Percentiles rank a stretch among this genome's conserved stretches.
phyloP scores from a whole-genome alignment of 345 rosid genomes.

The Populus simonii region DNA sequence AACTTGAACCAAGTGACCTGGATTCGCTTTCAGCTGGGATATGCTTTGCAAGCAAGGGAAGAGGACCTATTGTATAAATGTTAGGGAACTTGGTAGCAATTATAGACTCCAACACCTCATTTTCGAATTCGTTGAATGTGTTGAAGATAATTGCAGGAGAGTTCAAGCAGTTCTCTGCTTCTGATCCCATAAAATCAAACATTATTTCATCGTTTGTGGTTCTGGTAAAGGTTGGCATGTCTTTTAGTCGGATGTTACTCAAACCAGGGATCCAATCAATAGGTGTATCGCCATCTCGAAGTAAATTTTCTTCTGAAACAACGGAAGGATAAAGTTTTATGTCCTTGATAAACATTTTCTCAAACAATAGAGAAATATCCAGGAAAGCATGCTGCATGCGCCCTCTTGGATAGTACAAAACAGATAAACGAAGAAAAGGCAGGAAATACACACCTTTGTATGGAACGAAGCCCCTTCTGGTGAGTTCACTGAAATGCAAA shows the following conservation, averaged over 20 bases:
- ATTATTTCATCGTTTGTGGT: constrained; percentile 31
- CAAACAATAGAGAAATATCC: neutral
- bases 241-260: constrained; percentile 35
- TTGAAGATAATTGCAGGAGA: constrained; percentile 33
- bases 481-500: constrained; percentile 30
- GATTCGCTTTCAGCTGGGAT: constrained; percentile 1
- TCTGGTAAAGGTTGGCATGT: constrained; percentile 35
- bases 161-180: constrained; percentile 23
- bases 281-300: constrained; percentile 23
- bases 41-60: constrained; percentile 30
- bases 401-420: neutral
- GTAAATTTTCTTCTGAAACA: constrained; percentile 31
- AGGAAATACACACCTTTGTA: constrained; percentile 26
- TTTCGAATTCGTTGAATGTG: constrained; percentile 13
- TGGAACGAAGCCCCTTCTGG: constrained; percentile 31
- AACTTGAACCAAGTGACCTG: constrained; percentile 18
- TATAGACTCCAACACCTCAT: constrained; percentile 26
- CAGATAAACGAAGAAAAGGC: neutral
- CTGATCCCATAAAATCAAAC: constrained; percentile 17
- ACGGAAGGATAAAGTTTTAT: neutral
- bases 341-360: too few species aligned
- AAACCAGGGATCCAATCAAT: constrained; percentile 44
- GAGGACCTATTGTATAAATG: constrained; percentile 35
- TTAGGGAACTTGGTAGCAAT: constrained; percentile 14
- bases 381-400: neutral